These are phyloP conservation scores for Jimgerdemannia flammicorona DNA, from an alignment of 192 early-diverging fungal genomes.

Conservation along the genomic window DNA sequence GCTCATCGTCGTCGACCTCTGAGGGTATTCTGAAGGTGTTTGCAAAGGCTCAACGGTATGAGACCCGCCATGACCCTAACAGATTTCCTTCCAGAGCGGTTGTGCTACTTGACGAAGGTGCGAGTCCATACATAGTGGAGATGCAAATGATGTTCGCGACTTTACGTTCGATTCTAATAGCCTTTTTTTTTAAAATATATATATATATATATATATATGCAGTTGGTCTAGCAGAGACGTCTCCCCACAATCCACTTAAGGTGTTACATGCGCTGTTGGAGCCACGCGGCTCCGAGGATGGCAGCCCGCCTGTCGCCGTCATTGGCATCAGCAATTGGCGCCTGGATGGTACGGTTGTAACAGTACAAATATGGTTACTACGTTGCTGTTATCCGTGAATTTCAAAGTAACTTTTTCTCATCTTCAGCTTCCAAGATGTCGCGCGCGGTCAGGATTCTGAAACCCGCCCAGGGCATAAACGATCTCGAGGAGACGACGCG, in stretches of 20 bases:
- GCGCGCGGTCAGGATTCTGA: background rate
- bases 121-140: background rate
- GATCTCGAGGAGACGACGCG: constrained; percentile 9
- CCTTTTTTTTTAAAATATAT: no score
- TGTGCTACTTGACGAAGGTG: constrained; percentile 24
- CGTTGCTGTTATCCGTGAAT: background rate
- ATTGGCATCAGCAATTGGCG: constrained; percentile 20
- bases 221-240: constrained; percentile 18
- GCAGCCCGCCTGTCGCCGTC: constrained; percentile 6
- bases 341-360: constrained; percentile 8
- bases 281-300: constrained; percentile 5
- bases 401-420: constrained; percentile 12
- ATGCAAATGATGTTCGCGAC: background rate
- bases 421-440: constrained; percentile 10
- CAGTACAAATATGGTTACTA: background rate
- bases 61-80: constrained; percentile 9
- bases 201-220: background rate
- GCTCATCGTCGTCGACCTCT: constrained; percentile 23
- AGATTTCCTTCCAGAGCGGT: constrained; percentile 15
- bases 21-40: constrained; percentile 24
- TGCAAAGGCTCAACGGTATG: constrained; percentile 13
- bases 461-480: background rate
- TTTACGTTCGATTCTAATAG: background rate
- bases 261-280: constrained; percentile 17
- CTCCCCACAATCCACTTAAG: constrained; percentile 12